These are phyloP conservation scores for Alliaria petiolata DNA, from an alignment of 345 rosid genomes.

Conservation along the genomic window DNA sequence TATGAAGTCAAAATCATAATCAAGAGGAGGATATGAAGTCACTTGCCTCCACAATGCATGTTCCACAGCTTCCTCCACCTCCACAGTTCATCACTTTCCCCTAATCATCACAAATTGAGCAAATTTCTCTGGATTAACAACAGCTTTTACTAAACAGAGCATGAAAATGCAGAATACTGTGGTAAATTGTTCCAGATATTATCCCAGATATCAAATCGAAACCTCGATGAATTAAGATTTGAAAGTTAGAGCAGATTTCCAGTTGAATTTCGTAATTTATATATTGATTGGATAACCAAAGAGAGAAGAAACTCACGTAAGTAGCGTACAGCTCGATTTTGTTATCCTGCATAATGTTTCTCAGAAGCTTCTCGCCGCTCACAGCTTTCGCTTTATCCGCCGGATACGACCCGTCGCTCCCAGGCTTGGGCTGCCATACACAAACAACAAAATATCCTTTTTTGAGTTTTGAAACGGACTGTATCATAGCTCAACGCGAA, in stretches of 20 bases:
- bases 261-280: not conserved
- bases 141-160: not conserved
- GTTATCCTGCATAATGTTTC: slow-evolving; percentile 74
- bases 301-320: slow-evolving; percentile 47
- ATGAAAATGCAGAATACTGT: not conserved
- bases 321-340: slow-evolving; percentile 83
- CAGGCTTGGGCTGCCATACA: slow-evolving; percentile 61
- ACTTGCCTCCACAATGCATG: slow-evolving; percentile 85
- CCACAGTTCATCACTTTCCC: slow-evolving; percentile 96
- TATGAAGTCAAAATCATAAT: not conserved
- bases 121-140: not conserved
- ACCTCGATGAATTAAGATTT: too few species aligned
- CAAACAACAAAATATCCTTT: not conserved
- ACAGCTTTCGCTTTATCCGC: slow-evolving; percentile 58
- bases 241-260: too few species aligned
- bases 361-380: slow-evolving; percentile 79
- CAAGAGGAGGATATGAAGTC: not conserved
- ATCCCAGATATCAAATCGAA: too few species aligned
- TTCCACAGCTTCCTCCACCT: slow-evolving; percentile 93
- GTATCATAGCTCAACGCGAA: not conserved
- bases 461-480: not conserved
- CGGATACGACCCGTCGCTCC: slow-evolving; percentile 55
- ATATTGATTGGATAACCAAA: too few species aligned
- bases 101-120: slow-evolving; percentile 32
- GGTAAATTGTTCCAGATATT: not conserved